These are phyloP conservation scores for Hericium rajendrae DNA, from an alignment of 768 basidiomycete genomes.

Conservation along the genomic window DNA sequence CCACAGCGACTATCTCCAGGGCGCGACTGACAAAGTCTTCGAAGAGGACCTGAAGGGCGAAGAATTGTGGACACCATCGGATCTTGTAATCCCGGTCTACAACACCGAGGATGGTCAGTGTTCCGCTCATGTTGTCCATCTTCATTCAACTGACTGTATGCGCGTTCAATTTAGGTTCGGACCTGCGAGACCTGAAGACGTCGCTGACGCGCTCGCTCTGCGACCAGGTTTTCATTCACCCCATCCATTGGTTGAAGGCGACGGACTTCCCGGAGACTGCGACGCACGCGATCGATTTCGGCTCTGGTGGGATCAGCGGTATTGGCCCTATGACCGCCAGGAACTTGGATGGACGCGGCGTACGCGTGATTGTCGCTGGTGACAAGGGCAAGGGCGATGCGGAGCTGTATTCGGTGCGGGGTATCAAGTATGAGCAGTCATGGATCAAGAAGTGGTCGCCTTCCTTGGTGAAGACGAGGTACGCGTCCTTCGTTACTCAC, in stretches of 20 bases:
- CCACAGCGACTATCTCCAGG: constrained; percentile 79
- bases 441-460: constrained; percentile 91
- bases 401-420: constrained; percentile 65
- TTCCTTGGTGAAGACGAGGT: constrained; percentile 83
- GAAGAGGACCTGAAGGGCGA: constrained; percentile 67
- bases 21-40: constrained; percentile 66
- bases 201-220: constrained; percentile 84
- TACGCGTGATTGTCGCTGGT: constrained; percentile 84
- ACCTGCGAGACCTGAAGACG: constrained; percentile 58
- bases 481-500: background rate
- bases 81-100: constrained; percentile 78
- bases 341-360: constrained; percentile 88
- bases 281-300: constrained; percentile 94
- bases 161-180: constrained; percentile 48
- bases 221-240: constrained; percentile 86
- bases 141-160: constrained; percentile 12
- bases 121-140: constrained; percentile 1
- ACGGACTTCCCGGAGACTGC: constrained; percentile 84
- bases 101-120: constrained; percentile 85
- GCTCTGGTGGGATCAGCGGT: constrained; percentile 88
- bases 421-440: constrained; percentile 71
- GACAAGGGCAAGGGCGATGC: constrained; percentile 83
- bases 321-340: constrained; percentile 86
- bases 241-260: constrained; percentile 90
- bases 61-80: constrained; percentile 64